These are phyloP conservation scores for Picochlorum sp. DNA, from an alignment of 139 green algal species.

Conservation along the genomic window DNA sequence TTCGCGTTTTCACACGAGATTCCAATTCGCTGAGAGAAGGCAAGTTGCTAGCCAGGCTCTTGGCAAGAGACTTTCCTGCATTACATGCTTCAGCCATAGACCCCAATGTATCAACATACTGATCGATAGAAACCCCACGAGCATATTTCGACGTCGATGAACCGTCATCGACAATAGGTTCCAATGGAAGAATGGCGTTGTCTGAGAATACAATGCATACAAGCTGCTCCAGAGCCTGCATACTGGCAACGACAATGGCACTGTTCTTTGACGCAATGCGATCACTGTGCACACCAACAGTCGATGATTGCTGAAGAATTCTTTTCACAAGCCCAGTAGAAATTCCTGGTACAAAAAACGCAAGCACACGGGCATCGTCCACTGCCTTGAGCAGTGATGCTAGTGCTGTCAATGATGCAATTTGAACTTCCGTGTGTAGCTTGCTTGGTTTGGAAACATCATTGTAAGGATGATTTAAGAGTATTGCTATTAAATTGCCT, in stretches of 20 bases:
- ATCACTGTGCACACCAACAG: constrained; percentile 15
- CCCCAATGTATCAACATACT: no score
- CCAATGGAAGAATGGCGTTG: no score
- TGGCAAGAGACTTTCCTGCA: no score
- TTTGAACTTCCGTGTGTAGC: constrained; percentile 42
- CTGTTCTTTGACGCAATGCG: background rate
- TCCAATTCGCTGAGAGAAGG: no score
- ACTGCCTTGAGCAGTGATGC: constrained; percentile 12
- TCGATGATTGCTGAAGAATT: constrained; percentile 16
- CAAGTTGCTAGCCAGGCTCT: no score
- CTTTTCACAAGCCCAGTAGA: constrained; percentile 42
- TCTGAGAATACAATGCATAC: constrained; percentile 12
- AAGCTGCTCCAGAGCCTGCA: constrained; percentile 31
- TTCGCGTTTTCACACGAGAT: background rate
- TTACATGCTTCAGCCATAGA: no score
- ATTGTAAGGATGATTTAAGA: constrained; percentile 21
- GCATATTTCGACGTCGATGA: no score
- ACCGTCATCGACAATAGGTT: no score
- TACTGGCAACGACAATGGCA: constrained; percentile 7
- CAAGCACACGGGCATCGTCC: constrained; percentile 24
- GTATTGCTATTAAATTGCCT: constrained; percentile 34
- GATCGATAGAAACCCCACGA: no score
- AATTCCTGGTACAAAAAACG: constrained; percentile 63
- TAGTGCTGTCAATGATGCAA: constrained; percentile 14
- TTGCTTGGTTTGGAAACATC: background rate